Base-by-base conservation (phyloP, 345 rosid species). In the Boechera retrofracta region DNA sequence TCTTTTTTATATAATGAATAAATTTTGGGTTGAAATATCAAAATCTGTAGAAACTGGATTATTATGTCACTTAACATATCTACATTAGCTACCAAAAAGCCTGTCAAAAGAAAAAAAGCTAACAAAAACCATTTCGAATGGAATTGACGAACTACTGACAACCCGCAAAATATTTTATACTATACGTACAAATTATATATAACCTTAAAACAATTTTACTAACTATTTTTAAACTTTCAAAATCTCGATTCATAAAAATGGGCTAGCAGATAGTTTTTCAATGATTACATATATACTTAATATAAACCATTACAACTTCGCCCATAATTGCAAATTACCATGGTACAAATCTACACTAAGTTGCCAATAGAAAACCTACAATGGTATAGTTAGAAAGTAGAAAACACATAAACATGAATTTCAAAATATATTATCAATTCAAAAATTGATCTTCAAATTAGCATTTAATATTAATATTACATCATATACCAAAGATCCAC, bases 361-460 rank as follows among this genome's bases (percentile, higher is more conserved):
- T 7, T 38, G 2, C 7, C 41, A 38, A 38, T 6, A 8, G 3
- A 38, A 9, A 38, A 8, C 41, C 41, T 42, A 42, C 11, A 4
- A 0, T 11, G 39, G 10, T 39, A 41, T 36, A 55, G 54, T 42
- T 44, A 44, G 18, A 60, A 35, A 48, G 32, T 38, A 36, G 39
- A 72, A 48, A 60, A 28, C 21, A 49, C 16, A 35, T n/a, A 49
- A 10, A 38, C 29, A 72, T 47, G 53, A 24, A 42, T 26, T 73
- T 16, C 15, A 36, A 45, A n/a, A 42, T 64, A 64, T 3, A 36
- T 36, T 18, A 35, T 59, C 42, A 59, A 18, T 6, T 3, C 12
- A 10, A 21, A 11, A 28, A 28, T 58, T 2, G n/a, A 13, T 55
- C 15, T 73, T 52, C 15, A 15, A 44, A 28, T 9, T n/a, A 64